Evolutionary conservation across 371 early-diverging fungal species (phyloP).

Genomic region (Mortierella sp.): DNA sequence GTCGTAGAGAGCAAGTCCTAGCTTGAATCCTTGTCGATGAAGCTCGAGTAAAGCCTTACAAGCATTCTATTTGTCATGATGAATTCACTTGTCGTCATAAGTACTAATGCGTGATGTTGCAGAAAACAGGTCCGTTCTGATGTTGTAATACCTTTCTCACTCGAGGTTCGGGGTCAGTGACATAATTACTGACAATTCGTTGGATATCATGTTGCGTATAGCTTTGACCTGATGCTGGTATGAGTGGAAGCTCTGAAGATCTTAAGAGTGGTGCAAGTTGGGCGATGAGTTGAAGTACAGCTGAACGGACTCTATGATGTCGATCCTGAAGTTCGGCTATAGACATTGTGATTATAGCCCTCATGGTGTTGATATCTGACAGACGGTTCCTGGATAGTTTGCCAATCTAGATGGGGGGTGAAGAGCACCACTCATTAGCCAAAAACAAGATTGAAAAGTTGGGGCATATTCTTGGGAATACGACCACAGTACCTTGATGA

Average conservation of each 20-base stretch:
- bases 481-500: slow-evolving; percentile 53
- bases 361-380: slow-evolving; percentile 30
- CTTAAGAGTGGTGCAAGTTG: slow-evolving; percentile 39
- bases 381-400: slow-evolving; percentile 38
- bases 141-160: slow-evolving; percentile 57
- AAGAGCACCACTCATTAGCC: not conserved
- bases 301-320: slow-evolving; percentile 63
- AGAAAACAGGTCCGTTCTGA: no score
- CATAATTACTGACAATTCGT: slow-evolving; percentile 63
- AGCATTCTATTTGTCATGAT: slow-evolving; percentile 55
- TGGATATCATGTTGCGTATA: slow-evolving; percentile 56
- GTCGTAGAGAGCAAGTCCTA: slow-evolving; percentile 64
- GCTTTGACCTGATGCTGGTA: not conserved
- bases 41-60: slow-evolving; percentile 63
- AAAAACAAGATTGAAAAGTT: no score
- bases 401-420: slow-evolving; percentile 30
- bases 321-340: slow-evolving; percentile 58
- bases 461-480: not conserved
- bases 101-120: no score
- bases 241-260: slow-evolving; percentile 4
- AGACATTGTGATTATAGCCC: slow-evolving; percentile 48
- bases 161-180: slow-evolving; percentile 63
- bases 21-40: slow-evolving; percentile 60
- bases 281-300: slow-evolving; percentile 58
- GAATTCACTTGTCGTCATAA: not conserved